These are phyloP conservation scores for Cutaneotrichosporon dermatis DNA, from an alignment of 1,284 basidiomycete genomes.

Conservation along the genomic window DNA sequence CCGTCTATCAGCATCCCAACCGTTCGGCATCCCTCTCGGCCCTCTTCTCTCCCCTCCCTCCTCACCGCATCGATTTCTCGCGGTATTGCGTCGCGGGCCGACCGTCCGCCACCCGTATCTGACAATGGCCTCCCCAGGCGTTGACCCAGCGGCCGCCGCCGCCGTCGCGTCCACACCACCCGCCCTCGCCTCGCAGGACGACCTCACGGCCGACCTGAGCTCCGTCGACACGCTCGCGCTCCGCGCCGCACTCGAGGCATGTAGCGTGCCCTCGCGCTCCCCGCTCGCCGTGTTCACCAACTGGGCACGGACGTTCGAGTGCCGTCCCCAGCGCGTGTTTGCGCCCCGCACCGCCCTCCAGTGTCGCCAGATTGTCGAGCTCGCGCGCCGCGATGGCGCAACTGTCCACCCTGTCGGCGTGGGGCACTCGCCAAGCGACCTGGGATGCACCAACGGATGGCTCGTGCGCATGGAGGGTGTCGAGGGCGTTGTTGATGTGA, in stretches of 20 bases:
- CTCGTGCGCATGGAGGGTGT: constrained; percentile 73
- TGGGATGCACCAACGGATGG: constrained; percentile 79
- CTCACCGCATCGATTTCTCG: too few relatives aligned
- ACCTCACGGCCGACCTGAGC: constrained; percentile 6
- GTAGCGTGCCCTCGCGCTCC: constrained; percentile 31
- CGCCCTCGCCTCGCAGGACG: not conserved
- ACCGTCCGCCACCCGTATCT: too few relatives aligned
- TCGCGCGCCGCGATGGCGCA: constrained; percentile 68
- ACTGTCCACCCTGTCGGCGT: constrained; percentile 78
- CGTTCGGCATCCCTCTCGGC: too few relatives aligned
- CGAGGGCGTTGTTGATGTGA: constrained; percentile 66
- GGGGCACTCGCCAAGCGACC: constrained; percentile 88
- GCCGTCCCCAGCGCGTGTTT: constrained; percentile 58
- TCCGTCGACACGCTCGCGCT: constrained; percentile 14
- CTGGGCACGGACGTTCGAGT: constrained; percentile 55
- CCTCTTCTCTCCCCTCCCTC: too few relatives aligned
- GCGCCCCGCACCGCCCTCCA: constrained; percentile 68
- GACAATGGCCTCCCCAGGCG: not conserved
- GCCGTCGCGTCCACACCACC: not conserved
- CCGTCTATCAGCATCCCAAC: too few relatives aligned
- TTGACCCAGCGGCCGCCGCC: not conserved
- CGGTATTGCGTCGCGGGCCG: too few relatives aligned
- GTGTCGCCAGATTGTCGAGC: constrained; percentile 73
- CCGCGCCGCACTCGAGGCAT: constrained; percentile 25
- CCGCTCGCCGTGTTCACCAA: constrained; percentile 48